Conservation (phyloP, 306 rosid species). For the Lupinus albus region DNA sequence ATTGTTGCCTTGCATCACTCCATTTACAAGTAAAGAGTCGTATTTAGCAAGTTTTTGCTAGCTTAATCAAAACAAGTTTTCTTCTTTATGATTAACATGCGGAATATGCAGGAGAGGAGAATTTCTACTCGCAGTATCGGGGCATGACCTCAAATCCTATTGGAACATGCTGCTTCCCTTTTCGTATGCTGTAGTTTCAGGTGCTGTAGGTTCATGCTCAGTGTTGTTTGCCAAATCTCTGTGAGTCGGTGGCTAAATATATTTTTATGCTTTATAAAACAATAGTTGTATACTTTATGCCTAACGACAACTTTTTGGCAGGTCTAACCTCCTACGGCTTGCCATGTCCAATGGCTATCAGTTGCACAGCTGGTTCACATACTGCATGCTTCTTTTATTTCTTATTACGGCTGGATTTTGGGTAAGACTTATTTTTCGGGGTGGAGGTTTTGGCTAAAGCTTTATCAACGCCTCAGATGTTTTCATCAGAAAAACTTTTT, state of each 20-base stretch:
- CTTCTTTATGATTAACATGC: constrained; percentile 30
- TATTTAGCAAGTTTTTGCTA: constrained; percentile 30
- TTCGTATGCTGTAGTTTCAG: constrained; percentile 96
- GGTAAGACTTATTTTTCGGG: constrained; percentile 55
- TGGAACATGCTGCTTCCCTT: constrained; percentile 92
- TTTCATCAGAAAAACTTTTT: background rate
- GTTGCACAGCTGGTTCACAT: constrained; percentile 97
- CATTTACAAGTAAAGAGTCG: constrained; percentile 65
- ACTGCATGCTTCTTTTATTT: constrained; percentile 89
- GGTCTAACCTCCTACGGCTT: constrained; percentile 85
- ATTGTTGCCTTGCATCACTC: constrained; percentile 81
- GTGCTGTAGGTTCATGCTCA: constrained; percentile 97
- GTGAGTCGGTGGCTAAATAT: constrained; percentile 60
- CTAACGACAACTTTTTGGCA: constrained; percentile 46
- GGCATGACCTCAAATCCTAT: constrained; percentile 81
- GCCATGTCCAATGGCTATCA: constrained; percentile 85
- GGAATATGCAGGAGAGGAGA: constrained; percentile 82
- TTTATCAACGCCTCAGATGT: background rate
- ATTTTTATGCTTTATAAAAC: constrained; percentile 32
- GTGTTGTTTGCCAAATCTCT: constrained; percentile 98
- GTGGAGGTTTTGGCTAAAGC: constrained; percentile 46
- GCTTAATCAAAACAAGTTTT: constrained; percentile 14
- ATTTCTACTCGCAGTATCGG: constrained; percentile 61
- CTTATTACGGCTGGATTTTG: constrained; percentile 98
- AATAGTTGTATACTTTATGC: background rate